phyloP scores from a whole-genome alignment of 2,329 filamentous ascomycete genomes.

The Fusarium siculi region DNA sequence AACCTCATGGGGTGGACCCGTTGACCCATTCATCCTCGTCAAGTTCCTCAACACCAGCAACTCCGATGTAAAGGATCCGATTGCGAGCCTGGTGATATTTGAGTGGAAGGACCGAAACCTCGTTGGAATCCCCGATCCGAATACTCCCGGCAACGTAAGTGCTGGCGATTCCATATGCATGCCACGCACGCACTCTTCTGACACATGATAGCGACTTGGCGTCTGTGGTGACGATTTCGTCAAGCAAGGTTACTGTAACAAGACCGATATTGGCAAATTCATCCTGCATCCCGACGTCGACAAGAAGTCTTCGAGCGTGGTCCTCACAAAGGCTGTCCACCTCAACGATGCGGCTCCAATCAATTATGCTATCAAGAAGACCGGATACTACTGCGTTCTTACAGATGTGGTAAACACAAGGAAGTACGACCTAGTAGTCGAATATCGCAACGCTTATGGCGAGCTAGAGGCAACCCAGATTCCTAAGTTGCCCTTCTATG shows the following conservation, averaged over 20 bases:
- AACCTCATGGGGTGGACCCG: constrained; percentile 85
- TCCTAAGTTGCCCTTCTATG: constrained; percentile 96
- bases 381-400: constrained; percentile 95
- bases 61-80: constrained; percentile 71
- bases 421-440: constrained; percentile 82
- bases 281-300: constrained; percentile 82
- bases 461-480: constrained; percentile 96
- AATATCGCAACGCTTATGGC: constrained; percentile 96
- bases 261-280: constrained; percentile 84
- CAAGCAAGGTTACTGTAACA: constrained; percentile 75
- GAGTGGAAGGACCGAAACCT: constrained; percentile 89
- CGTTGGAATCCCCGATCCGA: constrained; percentile 74
- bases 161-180: background rate
- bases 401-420: constrained; percentile 75
- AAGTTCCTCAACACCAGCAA: constrained; percentile 75
- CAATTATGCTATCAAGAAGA: constrained; percentile 87
- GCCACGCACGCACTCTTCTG: constrained; percentile 13
- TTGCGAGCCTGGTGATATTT: constrained; percentile 88
- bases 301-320: constrained; percentile 73
- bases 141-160: constrained; percentile 65
- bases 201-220: constrained; percentile 50
- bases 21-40: constrained; percentile 89
- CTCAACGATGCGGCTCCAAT: constrained; percentile 79
- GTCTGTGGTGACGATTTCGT: constrained; percentile 83
- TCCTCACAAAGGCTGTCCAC: constrained; percentile 84